Percentiles rank a stretch among this genome's conserved stretches.
Conservation (phyloP, 176 grass and related monocot species). For the Coix lacrymajobi region DNA sequence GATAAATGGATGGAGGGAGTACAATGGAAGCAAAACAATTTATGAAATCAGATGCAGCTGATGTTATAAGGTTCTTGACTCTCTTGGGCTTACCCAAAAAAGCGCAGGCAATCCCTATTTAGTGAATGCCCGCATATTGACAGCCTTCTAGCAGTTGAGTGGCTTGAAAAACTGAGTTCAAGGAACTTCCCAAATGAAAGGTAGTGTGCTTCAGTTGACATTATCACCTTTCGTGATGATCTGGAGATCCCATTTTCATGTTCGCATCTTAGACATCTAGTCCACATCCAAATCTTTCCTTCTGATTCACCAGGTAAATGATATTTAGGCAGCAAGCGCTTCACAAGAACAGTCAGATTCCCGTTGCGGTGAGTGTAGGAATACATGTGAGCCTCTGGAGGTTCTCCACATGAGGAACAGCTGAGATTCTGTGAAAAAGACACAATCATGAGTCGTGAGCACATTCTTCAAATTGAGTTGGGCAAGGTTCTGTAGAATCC, state of each 20-base stretch:
- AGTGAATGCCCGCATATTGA: constrained; percentile 81
- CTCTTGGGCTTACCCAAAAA: constrained; percentile 65
- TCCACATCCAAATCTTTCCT: constrained; percentile 98
- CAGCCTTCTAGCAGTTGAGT: constrained; percentile 66
- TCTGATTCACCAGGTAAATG: constrained; percentile 60
- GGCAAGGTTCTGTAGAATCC: background rate
- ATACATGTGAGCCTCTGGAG: constrained; percentile 74
- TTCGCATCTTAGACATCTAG: constrained; percentile 78
- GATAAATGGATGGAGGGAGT: too few species aligned
- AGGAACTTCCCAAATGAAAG: constrained; percentile 96
- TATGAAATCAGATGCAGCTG: background rate
- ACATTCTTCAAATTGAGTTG: background rate
- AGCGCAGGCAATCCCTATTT: constrained; percentile 84
- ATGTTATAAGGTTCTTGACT: background rate
- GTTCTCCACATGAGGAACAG: constrained; percentile 80
- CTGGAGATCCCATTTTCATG: constrained; percentile 43
- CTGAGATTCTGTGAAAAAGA: constrained; percentile 49
- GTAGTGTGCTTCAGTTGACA: constrained; percentile 64
- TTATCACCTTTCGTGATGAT: constrained; percentile 52
- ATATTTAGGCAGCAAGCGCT: constrained; percentile 34
- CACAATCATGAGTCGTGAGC: background rate
- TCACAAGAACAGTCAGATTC: constrained; percentile 74
- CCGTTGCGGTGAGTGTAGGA: constrained; percentile 81
- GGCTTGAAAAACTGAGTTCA: constrained; percentile 91
- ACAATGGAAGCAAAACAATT: background rate